Evolutionary conservation across 2,329 filamentous ascomycete genomes (phyloP).

Genomic region (Fusarium sp.): DNA sequence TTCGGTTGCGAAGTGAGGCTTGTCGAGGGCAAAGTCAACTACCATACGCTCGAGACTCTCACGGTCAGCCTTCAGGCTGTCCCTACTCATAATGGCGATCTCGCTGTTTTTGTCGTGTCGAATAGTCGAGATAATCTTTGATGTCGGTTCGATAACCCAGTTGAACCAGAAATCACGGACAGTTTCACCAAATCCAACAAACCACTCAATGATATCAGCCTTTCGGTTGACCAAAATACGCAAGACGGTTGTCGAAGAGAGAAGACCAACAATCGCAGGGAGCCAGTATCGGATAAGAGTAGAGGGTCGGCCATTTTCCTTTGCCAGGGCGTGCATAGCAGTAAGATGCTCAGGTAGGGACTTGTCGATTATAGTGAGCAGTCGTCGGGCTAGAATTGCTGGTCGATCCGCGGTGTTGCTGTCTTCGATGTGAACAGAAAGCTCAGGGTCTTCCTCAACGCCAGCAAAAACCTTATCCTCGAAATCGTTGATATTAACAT

Average conservation of each 20-base stretch:
- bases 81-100: constrained; percentile 95
- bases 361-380: constrained; percentile 76
- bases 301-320: constrained; percentile 80
- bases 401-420: constrained; percentile 61
- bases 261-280: constrained; percentile 74
- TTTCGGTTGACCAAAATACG: constrained; percentile 79
- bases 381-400: constrained; percentile 72
- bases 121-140: constrained; percentile 89
- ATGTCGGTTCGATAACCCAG: constrained; percentile 90
- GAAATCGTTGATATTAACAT: constrained; percentile 72
- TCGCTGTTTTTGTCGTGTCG: constrained; percentile 92
- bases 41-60: constrained; percentile 98
- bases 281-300: constrained; percentile 88
- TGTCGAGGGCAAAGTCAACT: constrained; percentile 91
- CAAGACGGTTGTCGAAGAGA: constrained; percentile 90
- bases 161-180: constrained; percentile 93
- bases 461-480: constrained; percentile 74
- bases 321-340: constrained; percentile 67
- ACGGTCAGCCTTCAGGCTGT: constrained; percentile 89
- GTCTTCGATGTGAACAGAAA: constrained; percentile 65
- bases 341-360: constrained; percentile 76
- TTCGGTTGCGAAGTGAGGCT: constrained; percentile 71
- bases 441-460: constrained; percentile 71
- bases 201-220: constrained; percentile 83
- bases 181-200: constrained; percentile 82